Base-by-base conservation (phyloP, 2,329 filamentous ascomycete species). In the Taxawa tesnikishii region DNA sequence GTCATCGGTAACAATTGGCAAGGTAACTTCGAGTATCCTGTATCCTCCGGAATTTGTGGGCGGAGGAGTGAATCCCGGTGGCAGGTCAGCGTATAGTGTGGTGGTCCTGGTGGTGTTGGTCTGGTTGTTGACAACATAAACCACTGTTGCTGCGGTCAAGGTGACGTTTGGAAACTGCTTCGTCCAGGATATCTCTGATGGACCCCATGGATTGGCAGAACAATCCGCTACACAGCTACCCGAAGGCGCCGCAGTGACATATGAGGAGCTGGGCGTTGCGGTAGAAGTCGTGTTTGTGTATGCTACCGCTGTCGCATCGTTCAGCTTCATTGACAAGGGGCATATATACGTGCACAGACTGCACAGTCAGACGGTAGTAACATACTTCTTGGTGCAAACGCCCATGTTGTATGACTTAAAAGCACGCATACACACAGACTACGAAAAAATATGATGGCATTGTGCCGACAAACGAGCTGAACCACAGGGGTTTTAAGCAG, bases 141-240 rank as follows among this genome's bases (percentile, higher is more conserved):
- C 15, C 4, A 32, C 30, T 9, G 30, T 32, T 19, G 30, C 30
- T n/a, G 30, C 30, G 18, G 30, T 32, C 8, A 32, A n/a, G 8
- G 8, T n/a, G 8, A n/a, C n/a, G n/a, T n/a, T 23, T 8, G 19
- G 19, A 23, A 23, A 23, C 8, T 8, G 8, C 8, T 8, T 8
- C 8, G n/a, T 8, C 19, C 19, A 23, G 19, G 19, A 23, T n/a
- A 23, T n/a, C 2, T 23, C 8, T 8, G 19, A 23, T 8, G n/a
- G n/a, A n/a, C 19, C 19, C 2, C 8, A n/a, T 2, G 8, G n/a
- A 8, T 8, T n/a, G 8, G n/a, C 8, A 8, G 19, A 23, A n/a
- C 19, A 23, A 23, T 23, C n/a, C 19, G 8, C n/a, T 8, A 23
- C 19, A n/a, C 19, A 23, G 8, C 8, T 8, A 2, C 19, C 19